Conservation (phyloP, 352 stramenopile species). For the Pythium utonaiense region DNA sequence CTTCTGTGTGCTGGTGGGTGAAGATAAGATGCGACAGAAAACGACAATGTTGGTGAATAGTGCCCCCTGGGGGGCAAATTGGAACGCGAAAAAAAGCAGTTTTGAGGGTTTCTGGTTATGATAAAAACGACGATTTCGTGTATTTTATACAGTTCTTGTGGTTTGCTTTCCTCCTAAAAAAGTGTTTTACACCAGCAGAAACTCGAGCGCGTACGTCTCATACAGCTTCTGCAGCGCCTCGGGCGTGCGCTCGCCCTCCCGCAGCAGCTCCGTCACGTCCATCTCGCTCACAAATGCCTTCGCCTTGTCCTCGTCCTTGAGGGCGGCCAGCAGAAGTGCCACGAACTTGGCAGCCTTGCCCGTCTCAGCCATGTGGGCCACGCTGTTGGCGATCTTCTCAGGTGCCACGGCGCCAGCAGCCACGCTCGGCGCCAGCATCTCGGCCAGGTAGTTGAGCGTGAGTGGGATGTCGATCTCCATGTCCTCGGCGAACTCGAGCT, state of each 20-base stretch:
- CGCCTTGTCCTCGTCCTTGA: constrained; percentile 43
- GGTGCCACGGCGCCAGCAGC: constrained; percentile 39
- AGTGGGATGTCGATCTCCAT: constrained; percentile 82
- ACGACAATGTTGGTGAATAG: no score
- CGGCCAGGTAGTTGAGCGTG: constrained; percentile 59
- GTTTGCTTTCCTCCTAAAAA: neutral
- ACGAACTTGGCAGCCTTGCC: constrained; percentile 68
- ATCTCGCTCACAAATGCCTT: constrained; percentile 36
- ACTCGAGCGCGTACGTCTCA: constrained; percentile 39
- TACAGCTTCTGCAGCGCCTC: constrained; percentile 37
- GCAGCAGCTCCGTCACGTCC: constrained; percentile 40
- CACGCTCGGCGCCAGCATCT: constrained; percentile 69
- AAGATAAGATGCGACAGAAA: neutral
- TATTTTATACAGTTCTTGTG: neutral
- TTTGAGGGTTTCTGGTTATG: no score
- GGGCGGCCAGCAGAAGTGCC: constrained; percentile 35
- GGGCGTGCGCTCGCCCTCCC: constrained; percentile 36
- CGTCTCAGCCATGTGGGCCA: constrained; percentile 45
- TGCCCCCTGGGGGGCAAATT: no score
- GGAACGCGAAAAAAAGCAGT: no score
- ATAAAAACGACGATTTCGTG: constrained; percentile 2
- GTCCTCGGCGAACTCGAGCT: constrained; percentile 76
- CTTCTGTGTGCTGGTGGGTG: neutral
- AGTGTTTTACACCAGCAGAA: constrained; percentile 24
- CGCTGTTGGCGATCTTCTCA: constrained; percentile 37